Evolutionary conservation across 192 early-diverging fungal species (phyloP), one percentile per base, ranked within the genome.

Genomic region (Geranomyces variabilis): DNA sequence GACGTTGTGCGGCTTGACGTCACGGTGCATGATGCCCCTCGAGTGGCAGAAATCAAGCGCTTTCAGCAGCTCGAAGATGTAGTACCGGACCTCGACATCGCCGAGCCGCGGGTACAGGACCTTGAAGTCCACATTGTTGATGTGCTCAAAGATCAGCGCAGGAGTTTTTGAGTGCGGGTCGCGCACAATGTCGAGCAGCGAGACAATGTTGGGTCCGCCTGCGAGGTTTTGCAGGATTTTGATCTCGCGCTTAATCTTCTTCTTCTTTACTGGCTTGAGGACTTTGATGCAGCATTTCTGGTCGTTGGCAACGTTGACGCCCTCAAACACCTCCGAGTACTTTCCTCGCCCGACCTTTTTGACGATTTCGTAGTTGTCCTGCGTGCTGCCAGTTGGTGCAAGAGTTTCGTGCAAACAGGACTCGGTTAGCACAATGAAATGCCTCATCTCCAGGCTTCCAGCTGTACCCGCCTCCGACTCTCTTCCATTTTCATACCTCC

Each of bases 251-350:
- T 97, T 98, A 74, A 99, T 99, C 87, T 99, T 99, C 91, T 97
- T 97, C 89, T 99, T 99, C 86, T 99, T 99, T 72, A 99, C 95
- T 4, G 97, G 97, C 85, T 99, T 99, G 53, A 99, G 83, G n/a
- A 96, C 97, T 86, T 99, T 99, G 87, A 99, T 99, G 69, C 96
- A 93, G 83, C 97, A 97, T 73, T 95, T 89, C 65, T 87, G 81
- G 69, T 89, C 81, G 79, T 92, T 96, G 63, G 86, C 83, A 22
- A 94, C 83, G 81, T 96, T 95, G 80, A 96, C 86, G n/a, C 96
- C 97, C 80, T 99, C 96, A 87, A 99, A 99, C 26, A 99, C 97
- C 76, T 99, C 97, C 0, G 93, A 96, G 87, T 99, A 99, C 82
- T 99, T 99, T 56, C 97, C 97, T 60, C 97, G 93, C 33, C 97